Conservation (phyloP, 73 alveolate species). For the Paraurostyla sp. region DNA sequence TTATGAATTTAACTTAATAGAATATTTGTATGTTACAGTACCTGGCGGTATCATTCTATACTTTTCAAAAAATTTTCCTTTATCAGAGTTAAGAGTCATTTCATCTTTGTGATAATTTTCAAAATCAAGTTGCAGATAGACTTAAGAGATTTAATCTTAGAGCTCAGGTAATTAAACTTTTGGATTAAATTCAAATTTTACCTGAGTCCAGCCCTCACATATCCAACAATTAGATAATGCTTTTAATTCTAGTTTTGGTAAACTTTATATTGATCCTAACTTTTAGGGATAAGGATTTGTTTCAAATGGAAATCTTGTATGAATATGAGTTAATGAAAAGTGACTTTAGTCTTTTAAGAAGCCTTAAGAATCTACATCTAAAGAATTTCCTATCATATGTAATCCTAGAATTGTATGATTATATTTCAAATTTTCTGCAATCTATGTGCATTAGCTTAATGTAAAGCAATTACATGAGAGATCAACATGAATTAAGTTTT, state of each 20-base stretch:
- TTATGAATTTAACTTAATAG: background rate
- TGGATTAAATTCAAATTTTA: conserved; percentile 80
- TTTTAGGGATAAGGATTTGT: no score
- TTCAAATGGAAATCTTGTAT: conserved; percentile 38
- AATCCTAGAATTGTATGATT: conserved; percentile 91
- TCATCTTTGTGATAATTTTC: conserved; percentile 78
- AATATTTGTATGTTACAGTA: background rate
- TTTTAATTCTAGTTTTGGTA: conserved; percentile 6
- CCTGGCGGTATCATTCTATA: conserved; percentile 92
- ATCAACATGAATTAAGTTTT: conserved; percentile 28
- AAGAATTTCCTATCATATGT: conserved; percentile 90
- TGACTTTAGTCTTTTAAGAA: conserved; percentile 50
- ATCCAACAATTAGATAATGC: conserved; percentile 91
- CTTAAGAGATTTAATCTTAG: no score
- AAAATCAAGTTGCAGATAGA: conserved; percentile 76
- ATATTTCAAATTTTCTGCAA: conserved; percentile 75
- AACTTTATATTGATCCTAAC: conserved; percentile 44
- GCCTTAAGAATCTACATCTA: conserved; percentile 83
- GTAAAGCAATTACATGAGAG: conserved; percentile 8
- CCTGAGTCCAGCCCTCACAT: conserved; percentile 97
- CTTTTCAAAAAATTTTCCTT: conserved; percentile 60
- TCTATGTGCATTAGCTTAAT: conserved; percentile 66
- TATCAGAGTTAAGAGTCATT: conserved; percentile 52
- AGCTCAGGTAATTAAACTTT: no score
- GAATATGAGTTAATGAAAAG: conserved; percentile 54